A percentile compares a stretch with the other conserved stretches of the same genome.
Conservation (phyloP, 495 filamentous ascomycete species). For the Chaetomium fimeti region DNA sequence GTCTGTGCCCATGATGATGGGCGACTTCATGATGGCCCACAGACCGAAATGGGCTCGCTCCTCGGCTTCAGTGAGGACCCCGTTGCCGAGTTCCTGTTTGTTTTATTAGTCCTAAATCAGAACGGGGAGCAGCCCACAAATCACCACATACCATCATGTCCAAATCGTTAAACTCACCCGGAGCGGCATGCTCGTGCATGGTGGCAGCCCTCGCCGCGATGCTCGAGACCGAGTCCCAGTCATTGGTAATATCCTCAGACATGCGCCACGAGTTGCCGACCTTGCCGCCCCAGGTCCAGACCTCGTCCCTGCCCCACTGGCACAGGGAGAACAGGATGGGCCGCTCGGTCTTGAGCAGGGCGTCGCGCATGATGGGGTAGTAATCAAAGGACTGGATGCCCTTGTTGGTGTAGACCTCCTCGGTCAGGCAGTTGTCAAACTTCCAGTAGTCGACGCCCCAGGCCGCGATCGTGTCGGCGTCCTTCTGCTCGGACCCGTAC, state of each 20-base stretch:
- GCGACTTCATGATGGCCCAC: not conserved
- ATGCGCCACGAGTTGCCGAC: not conserved
- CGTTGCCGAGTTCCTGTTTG: not conserved
- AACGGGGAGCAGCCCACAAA: not conserved
- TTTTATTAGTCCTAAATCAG: not conserved
- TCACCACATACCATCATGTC: not conserved
- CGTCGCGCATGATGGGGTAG: not conserved
- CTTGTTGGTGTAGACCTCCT: not conserved
- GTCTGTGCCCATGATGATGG: not conserved
- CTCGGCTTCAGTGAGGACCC: not conserved
- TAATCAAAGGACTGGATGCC: not conserved
- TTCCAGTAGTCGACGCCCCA: constrained; percentile 8
- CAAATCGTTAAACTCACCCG: not conserved
- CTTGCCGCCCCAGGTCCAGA: constrained; percentile 1
- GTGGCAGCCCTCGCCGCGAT: not conserved
- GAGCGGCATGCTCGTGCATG: not conserved
- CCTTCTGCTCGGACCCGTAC: not conserved
- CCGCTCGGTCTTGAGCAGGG: not conserved
- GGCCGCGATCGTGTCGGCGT: not conserved
- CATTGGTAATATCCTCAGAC: not conserved
- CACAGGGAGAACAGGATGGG: not conserved
- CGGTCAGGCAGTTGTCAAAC: not conserved
- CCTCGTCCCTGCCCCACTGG: not conserved
- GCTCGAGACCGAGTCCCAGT: not conserved
- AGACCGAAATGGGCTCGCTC: constrained; percentile 3